These are phyloP conservation scores for Acanthamoeba lenticulata DNA, from an alignment of 208 protist species.

Conservation along the genomic window DNA sequence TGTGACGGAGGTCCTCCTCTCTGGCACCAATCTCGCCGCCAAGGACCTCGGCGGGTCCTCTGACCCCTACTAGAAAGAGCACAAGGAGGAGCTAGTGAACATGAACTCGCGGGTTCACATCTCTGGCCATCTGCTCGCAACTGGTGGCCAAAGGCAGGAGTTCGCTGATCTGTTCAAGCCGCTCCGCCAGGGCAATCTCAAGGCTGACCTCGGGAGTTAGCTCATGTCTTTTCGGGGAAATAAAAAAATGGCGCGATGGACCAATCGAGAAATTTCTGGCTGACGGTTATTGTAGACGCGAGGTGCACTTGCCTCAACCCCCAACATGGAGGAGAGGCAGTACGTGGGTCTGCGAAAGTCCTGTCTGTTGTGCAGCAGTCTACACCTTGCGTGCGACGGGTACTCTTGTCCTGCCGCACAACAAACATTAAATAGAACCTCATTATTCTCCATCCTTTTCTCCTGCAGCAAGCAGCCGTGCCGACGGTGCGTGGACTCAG, in stretches of 20 bases:
- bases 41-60: not conserved
- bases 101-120: not conserved
- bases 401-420: not conserved
- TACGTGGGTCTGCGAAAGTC: not conserved
- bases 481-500: not conserved
- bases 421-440: too few relatives aligned
- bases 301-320: too few relatives aligned
- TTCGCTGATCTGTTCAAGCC: not conserved
- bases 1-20: too few relatives aligned
- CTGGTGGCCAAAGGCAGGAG: not conserved
- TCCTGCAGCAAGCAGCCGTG: not conserved
- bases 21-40: too few relatives aligned
- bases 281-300: too few relatives aligned
- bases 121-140: not conserved
- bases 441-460: not conserved
- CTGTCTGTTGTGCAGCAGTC: not conserved
- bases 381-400: not conserved
- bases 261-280: too few relatives aligned
- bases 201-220: not conserved
- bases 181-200: not conserved
- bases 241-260: too few relatives aligned
- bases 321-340: not conserved
- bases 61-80: not conserved
- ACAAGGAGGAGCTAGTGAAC: not conserved
- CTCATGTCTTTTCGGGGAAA: too few relatives aligned